Base-by-base conservation (phyloP, 2,329 filamentous ascomycete species). In the Fusarium fracticaudum region DNA sequence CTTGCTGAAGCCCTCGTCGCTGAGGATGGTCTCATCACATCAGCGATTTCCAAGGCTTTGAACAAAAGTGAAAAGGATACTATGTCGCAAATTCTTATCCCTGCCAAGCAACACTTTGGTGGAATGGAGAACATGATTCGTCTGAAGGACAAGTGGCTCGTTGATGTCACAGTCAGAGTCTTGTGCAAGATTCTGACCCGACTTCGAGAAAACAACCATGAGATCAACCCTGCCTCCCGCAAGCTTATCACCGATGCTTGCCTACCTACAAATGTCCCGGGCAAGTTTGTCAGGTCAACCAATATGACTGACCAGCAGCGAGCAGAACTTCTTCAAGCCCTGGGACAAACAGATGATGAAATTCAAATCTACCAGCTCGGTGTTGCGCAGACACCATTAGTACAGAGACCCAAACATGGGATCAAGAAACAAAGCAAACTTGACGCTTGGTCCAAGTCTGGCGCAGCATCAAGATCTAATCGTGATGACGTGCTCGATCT, bases 121-220 rank as follows among this genome's bases (percentile, higher is more conserved):
- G 91, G 91, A 22, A 92, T 98, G 83, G 92, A 93, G 43, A 94
- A 93, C 80, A 98, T 97, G 94, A 89, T 99, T 62, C 91, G 96
- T 65, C 87, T 99, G 9, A 93, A 96, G 72, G 96, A 99, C 81
- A 88, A 91, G 63, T 98, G 95, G 82, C 88, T 99, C 13, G 92
- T 96, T 41, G 91, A 89, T 68, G 94, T 94, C 44, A 92, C 96
- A 20, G 94, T 97, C 55, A 91, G 91, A 35, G 89, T 98, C 35
- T 90, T 98, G 38, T 91, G 91, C 76, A 97, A 97, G 81, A 91
- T 99, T 67, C 88, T 99, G 41, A 89, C 90, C 20, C 92, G 94
- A 29, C 86, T 99, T n/a, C 91, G 91, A 45, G 92, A 95, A 74
- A 92, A 94, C 57, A 88, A 90, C 60, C 91, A 98, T 75, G 90